Evolutionary conservation across 2,329 filamentous ascomycete genomes (phyloP).

Genomic region (Botryotinia narcissicola): DNA sequence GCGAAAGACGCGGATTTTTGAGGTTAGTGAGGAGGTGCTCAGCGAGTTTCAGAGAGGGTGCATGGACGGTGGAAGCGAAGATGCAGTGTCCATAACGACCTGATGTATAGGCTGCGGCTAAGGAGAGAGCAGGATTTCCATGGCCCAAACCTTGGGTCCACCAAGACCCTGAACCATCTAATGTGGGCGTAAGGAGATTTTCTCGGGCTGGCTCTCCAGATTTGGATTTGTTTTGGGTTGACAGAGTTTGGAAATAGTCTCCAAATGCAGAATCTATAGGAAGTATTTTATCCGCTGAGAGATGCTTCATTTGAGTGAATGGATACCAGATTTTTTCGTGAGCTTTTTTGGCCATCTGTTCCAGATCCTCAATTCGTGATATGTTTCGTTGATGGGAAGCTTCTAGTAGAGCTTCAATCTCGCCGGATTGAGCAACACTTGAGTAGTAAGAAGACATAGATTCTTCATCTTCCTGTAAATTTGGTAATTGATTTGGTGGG

Average conservation of each 20-base stretch:
- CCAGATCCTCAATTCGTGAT: conserved; percentile 55
- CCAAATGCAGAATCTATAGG: conserved; percentile 78
- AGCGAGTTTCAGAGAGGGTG: conserved; percentile 70
- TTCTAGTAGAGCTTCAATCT: conserved; percentile 48
- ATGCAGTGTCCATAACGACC: conserved; percentile 86
- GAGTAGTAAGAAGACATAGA: conserved; percentile 65
- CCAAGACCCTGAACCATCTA: conserved; percentile 85
- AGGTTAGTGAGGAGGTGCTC: conserved; percentile 59
- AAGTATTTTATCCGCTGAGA: conserved; percentile 61
- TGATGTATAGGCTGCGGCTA: conserved; percentile 77
- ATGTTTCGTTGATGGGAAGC: conserved; percentile 54
- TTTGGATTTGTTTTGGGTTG: conserved; percentile 11
- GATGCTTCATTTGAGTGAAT: conserved; percentile 74
- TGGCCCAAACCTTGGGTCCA: conserved; percentile 89
- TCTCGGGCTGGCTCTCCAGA: conserved; percentile 13
- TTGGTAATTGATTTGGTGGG: conserved; percentile 51
- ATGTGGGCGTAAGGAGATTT: conserved; percentile 59
- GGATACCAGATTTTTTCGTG: conserved; percentile 76
- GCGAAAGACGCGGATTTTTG: conserved; percentile 61
- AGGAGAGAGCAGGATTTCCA: conserved; percentile 66
- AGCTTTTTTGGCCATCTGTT: conserved; percentile 60
- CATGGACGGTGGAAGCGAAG: conserved; percentile 78
- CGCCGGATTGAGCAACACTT: conserved; percentile 41
- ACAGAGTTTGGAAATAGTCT: conserved; percentile 68
- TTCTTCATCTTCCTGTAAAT: conserved; percentile 49